These are phyloP conservation scores for Taxillus chinensis DNA, from an alignment of 164 flowering plant species.

Conservation along the genomic window DNA sequence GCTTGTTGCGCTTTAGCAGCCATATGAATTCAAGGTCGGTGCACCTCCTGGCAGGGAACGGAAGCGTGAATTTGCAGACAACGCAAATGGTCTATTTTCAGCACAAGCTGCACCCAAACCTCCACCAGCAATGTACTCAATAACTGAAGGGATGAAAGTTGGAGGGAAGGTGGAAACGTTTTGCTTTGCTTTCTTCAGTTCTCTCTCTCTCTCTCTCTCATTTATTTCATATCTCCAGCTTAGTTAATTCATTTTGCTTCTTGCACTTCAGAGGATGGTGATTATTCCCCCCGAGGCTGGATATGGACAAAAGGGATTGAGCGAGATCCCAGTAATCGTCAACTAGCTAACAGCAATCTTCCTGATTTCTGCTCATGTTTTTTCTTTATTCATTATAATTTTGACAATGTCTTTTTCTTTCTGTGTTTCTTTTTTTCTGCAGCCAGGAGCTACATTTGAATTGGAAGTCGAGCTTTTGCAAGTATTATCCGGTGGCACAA, in stretches of 20 bases:
- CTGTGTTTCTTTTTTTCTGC: constrained; percentile 16
- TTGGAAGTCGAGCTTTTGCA: constrained; percentile 78
- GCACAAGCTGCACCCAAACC: constrained; percentile 97
- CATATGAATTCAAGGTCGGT: constrained; percentile 86
- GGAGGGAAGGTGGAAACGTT: constrained; percentile 63
- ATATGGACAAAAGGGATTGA: constrained; percentile 81
- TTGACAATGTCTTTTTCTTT: neutral
- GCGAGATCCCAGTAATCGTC: constrained; percentile 74
- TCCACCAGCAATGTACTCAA: constrained; percentile 72
- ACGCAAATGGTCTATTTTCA: constrained; percentile 86
- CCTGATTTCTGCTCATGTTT: neutral
- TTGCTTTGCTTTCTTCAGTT: neutral
- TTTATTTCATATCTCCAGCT: neutral
- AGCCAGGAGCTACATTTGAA: constrained; percentile 89
- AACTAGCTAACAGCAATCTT: neutral
- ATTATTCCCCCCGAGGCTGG: constrained; percentile 91
- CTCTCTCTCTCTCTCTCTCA: neutral
- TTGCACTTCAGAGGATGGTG: constrained; percentile 63
- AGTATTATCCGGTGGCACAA: constrained; percentile 40
- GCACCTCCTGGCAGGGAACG: constrained; percentile 83
- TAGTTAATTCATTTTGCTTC: neutral
- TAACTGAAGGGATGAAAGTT: constrained; percentile 87
- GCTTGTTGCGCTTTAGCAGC: constrained; percentile 33
- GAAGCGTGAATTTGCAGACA: constrained; percentile 85
- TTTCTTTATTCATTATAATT: neutral